phyloP scores from a whole-genome alignment of 2,329 filamentous ascomycete species.

The Tetracladium maxilliforme region DNA sequence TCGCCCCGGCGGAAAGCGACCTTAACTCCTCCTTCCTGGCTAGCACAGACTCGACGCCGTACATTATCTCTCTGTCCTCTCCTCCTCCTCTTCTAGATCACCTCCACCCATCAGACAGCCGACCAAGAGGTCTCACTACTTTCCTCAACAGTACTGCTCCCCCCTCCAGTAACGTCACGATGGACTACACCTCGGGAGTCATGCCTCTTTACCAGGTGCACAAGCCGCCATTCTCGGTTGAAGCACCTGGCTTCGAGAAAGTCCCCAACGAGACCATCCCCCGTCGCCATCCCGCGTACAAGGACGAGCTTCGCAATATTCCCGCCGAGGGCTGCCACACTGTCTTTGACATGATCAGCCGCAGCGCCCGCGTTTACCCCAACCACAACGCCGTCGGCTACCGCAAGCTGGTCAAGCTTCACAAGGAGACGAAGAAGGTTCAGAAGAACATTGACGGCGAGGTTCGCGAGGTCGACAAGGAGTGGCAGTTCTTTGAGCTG shows the following conservation, averaged over 20 bases:
- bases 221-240: constrained; percentile 45
- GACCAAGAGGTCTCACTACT: too few relatives aligned
- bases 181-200: too few relatives aligned
- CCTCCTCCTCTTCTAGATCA: too few relatives aligned
- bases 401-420: constrained; percentile 60
- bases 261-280: constrained; percentile 58
- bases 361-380: constrained; percentile 49
- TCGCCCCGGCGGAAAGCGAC: too few relatives aligned
- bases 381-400: constrained; percentile 53
- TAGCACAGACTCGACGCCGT: too few relatives aligned
- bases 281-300: constrained; percentile 40
- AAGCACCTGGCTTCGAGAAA: constrained; percentile 39
- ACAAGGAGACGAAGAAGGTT: constrained; percentile 75
- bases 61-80: too few relatives aligned
- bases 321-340: constrained; percentile 50
- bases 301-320: constrained; percentile 37
- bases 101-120: too few relatives aligned
- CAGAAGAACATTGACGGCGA: constrained; percentile 77
- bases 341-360: constrained; percentile 60
- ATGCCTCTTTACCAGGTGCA: too few relatives aligned
- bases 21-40: too few relatives aligned
- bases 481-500: constrained; percentile 81
- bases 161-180: too few relatives aligned
- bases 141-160: too few relatives aligned
- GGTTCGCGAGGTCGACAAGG: constrained; percentile 69